A percentile compares a stretch with the other conserved stretches of the same genome.
Evolutionary conservation across 129 eudicot genomes (phyloP).

Genomic region (Rutidosis leptorrhynchoides): DNA sequence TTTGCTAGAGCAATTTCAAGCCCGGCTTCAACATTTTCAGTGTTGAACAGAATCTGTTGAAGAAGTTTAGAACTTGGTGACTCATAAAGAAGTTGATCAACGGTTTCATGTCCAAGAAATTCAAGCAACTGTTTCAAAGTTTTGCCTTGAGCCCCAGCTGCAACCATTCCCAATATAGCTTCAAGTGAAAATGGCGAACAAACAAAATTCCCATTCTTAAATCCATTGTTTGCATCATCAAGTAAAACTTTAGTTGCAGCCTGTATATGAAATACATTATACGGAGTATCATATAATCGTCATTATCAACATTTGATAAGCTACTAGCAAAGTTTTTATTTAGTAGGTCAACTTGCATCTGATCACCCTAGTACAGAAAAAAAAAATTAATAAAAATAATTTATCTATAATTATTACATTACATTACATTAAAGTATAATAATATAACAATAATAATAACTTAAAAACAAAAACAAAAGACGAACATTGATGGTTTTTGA

Average conservation of each 20-base stretch:
- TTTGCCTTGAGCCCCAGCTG: not conserved
- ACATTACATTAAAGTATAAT: too few relatives aligned
- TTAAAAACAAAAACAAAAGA: not conserved
- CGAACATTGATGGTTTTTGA: not conserved
- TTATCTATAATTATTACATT: too few relatives aligned
- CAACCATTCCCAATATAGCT: not conserved
- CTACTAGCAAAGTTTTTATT: too few relatives aligned
- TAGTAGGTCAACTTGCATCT: too few relatives aligned
- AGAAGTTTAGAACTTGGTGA: conserved; percentile 1
- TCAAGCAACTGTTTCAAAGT: not conserved
- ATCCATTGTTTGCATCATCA: not conserved
- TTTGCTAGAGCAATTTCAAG: not conserved
- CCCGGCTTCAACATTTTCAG: not conserved
- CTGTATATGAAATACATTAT: not conserved
- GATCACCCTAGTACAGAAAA: not conserved
- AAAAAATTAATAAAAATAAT: too few relatives aligned
- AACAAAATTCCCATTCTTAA: not conserved
- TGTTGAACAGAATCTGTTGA: not conserved
- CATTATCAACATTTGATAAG: too few relatives aligned
- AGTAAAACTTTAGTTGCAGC: not conserved
- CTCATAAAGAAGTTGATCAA: not conserved
- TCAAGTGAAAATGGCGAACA: not conserved
- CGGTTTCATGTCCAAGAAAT: not conserved
- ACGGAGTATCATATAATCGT: too few relatives aligned
- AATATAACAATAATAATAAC: too few relatives aligned